Base-by-base conservation (phyloP, 2,329 filamentous ascomycete species). In the Monosporascus sp. region DNA sequence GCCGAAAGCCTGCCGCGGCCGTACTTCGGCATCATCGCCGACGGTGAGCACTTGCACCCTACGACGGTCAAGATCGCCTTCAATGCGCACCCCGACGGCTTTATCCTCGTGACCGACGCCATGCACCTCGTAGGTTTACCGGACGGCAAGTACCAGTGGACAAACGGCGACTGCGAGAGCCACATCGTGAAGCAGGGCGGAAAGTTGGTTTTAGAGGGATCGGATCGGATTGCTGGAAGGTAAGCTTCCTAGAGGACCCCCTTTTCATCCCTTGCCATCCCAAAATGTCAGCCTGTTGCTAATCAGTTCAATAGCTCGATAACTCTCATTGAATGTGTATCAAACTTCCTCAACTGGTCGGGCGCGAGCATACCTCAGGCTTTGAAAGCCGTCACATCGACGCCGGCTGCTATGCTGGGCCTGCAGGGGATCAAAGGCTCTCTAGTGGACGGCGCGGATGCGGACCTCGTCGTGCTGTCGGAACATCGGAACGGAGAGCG, bases 91-190 rank as follows among this genome's bases (percentile, higher is more conserved):
- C 91, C 90, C 0, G 81, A 86, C 5, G 92, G 92, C 1, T 86
- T 94, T 64, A 88, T 96, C 55, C 81, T 97, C 6, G 91, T 97
- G 45, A 96, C 92, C 0, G 92, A 97, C 70, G 91, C 91, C 5
- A 96, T 96, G 90, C 86, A 89, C 60, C 79, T 96, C 17, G 86
- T 89, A 20, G 92, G 92, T 1, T 77, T 95, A 51, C 87, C 88
- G 0, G 91, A 96, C 63, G 92, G 92, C 3, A 79, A 82, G 2
- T 96, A 96, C 67, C 82, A 87, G 57, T 96, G 91, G 90, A 92
- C 85, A 5, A 96, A 96, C 62, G 83, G 83, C 7, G 78, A 81
- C 52, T 72, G 73, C 26, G 77, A 77, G 46, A 78, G 78, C 58
- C 76, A 73, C 37, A 84, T 87, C 58, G 71, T 88, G 55, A 93